Evolutionary conservation across 306 rosid genomes (phyloP).

Genomic region (Prosopis cineraria): DNA sequence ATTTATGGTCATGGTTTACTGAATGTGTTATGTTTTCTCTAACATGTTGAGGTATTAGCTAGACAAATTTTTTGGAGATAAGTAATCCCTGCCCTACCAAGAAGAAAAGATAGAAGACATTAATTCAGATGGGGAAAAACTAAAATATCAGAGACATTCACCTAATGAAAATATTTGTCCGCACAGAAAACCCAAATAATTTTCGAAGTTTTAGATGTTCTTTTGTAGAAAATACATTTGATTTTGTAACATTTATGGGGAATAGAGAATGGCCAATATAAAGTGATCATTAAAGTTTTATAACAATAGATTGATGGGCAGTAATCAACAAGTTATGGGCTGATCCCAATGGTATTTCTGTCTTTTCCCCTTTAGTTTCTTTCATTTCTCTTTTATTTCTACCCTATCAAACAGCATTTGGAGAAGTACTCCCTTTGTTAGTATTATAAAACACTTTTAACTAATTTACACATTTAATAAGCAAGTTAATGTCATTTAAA

Average conservation of each 20-base stretch:
- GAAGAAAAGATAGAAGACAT: background rate
- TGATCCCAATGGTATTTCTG: background rate
- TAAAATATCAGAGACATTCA: background rate
- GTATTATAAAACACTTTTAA: no score
- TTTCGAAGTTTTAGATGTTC: background rate
- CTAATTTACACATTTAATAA: no score
- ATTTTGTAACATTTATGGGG: background rate
- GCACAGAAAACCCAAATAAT: background rate
- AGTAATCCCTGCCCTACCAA: background rate
- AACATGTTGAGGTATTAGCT: background rate
- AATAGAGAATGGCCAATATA: background rate
- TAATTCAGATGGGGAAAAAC: background rate
- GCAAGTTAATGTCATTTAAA: no score
- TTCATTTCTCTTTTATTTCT: background rate
- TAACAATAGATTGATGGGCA: background rate
- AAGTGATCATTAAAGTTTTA: background rate
- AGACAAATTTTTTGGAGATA: background rate
- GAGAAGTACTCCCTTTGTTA: no score
- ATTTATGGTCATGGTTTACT: background rate
- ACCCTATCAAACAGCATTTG: background rate
- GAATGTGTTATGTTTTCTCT: background rate
- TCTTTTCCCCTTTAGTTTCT: background rate
- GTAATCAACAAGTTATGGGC: background rate
- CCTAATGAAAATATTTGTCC: background rate
- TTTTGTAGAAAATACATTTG: background rate